A percentile compares a stretch with the other conserved stretches of the same genome.
phyloP scores from a whole-genome alignment of 2,329 filamentous ascomycete genomes.

The Exophiala phaeomuriformis region DNA sequence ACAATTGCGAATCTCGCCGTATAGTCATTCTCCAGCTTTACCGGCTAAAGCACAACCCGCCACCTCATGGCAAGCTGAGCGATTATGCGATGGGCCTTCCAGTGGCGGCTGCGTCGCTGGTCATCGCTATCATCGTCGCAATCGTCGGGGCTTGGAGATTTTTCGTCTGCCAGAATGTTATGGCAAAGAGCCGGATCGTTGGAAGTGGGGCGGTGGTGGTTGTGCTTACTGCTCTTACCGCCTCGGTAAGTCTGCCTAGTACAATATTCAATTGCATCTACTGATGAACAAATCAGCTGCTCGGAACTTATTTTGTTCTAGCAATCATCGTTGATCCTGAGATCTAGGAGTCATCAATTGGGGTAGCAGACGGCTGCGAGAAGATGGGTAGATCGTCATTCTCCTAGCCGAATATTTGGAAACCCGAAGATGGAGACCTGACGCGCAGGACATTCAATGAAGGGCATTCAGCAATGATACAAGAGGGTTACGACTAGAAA shows the following conservation, averaged over 20 bases:
- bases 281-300: constrained; percentile 5
- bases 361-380: too few relatives aligned
- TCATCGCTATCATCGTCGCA: constrained; percentile 4
- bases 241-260: constrained; percentile 3
- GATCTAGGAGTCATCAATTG: too few relatives aligned
- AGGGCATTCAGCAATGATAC: too few relatives aligned
- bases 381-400: too few relatives aligned
- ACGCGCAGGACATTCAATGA: too few relatives aligned
- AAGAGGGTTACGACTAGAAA: too few relatives aligned
- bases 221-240: not conserved
- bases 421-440: too few relatives aligned
- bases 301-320: constrained; percentile 6
- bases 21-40: not conserved
- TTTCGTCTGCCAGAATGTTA: constrained; percentile 12
- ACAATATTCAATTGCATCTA: too few relatives aligned
- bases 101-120: constrained; percentile 3
- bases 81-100: constrained; percentile 12
- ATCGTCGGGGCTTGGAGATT: constrained; percentile 10
- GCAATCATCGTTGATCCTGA: constrained; percentile 12
- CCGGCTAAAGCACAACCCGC: constrained; percentile 1
- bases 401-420: too few relatives aligned
- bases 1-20: constrained; percentile 12
- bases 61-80: not conserved
- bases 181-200: constrained; percentile 5
- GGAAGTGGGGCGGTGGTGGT: constrained; percentile 7